Percentiles rank a stretch among this genome's conserved stretches.
Evolutionary conservation across 1,284 basidiomycete species (phyloP).

Genomic region (Kwoniella shivajii): DNA sequence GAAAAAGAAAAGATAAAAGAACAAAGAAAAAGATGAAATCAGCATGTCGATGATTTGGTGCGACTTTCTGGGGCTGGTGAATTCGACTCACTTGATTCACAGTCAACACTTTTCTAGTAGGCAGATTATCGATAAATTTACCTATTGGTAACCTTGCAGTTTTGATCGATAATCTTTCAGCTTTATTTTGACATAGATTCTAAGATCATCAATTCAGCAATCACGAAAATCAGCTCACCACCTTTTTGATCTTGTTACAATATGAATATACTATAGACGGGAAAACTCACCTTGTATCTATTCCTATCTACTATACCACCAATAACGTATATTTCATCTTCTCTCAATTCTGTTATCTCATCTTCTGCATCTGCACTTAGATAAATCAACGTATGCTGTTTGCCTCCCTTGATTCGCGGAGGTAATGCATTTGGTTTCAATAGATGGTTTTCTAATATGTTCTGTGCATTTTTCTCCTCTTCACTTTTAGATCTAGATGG

Average conservation of each 20-base stretch:
- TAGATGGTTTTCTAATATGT: constrained; percentile 21
- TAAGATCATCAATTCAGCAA: background rate
- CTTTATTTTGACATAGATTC: constrained; percentile 89
- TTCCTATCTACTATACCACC: constrained; percentile 97
- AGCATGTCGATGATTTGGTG: no score
- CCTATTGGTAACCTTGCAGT: constrained; percentile 92
- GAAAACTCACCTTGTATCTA: constrained; percentile 79
- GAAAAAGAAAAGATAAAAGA: background rate
- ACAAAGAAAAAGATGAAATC: no score
- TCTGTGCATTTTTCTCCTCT: background rate
- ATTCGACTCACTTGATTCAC: constrained; percentile 86
- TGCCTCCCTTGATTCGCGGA: constrained; percentile 28
- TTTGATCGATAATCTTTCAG: constrained; percentile 69
- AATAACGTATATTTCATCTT: constrained; percentile 89
- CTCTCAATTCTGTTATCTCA: constrained; percentile 75
- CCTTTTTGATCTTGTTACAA: background rate
- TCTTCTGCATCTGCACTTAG: constrained; percentile 92
- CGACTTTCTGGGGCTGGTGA: no score
- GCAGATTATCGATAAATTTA: constrained; percentile 75
- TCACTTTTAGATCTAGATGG: background rate
- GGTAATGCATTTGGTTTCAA: constrained; percentile 25
- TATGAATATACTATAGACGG: background rate
- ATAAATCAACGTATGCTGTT: constrained; percentile 73
- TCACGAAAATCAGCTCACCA: background rate
- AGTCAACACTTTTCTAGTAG: constrained; percentile 91